Evolutionary conservation across 129 eudicot species (phyloP), one percentile per base, ranked within the genome.

Genomic region (Scalesia atractyloides): DNA sequence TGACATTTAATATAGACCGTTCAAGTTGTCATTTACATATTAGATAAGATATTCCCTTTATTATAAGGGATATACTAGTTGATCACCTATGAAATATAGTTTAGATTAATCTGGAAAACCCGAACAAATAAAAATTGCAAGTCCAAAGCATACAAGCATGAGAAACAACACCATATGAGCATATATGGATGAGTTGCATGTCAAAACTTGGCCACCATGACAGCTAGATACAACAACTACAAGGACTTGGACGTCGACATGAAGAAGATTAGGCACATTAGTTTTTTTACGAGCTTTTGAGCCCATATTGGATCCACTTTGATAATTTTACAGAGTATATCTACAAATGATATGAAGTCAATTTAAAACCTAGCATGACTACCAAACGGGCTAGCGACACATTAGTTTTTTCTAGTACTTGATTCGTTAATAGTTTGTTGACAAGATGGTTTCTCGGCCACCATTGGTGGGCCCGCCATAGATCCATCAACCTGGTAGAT

Each of bases 401-500:
- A 66, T 78, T 70, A 78, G 82, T 78, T 64, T 63, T 64, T 68
- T 82, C 70, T 54, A 54, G 69, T 66, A 57, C 77, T 69, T 20
- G 80, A 53, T 75, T 82, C 84, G 44, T 61, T 75, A 63, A 13
- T 57, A 16, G 66, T 84, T 79, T 81, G 86, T 18, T 74, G 70
- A 68, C 66, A 47, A 49, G 68, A 74, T 59, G 72, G 54, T 73
- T 79, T 68, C 68, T 85, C 76, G 48, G 71, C 63, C 78, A 46
- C 69, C 67, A 58, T 5, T 37, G 86, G 69, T 36, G 73, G 36
- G 65, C 77, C 47, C 6, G 50, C 72, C 46, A 50, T 69, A 34
- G 82, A 73, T 47, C 81, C 86, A 50, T 78, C 87, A 63, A 76
- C 76, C 94, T 89, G 81, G 72, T 66, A 54, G 62, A 67, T 69